phyloP scores from a whole-genome alignment of 2,329 filamentous ascomycete genomes.

The Fusarium scirpi region DNA sequence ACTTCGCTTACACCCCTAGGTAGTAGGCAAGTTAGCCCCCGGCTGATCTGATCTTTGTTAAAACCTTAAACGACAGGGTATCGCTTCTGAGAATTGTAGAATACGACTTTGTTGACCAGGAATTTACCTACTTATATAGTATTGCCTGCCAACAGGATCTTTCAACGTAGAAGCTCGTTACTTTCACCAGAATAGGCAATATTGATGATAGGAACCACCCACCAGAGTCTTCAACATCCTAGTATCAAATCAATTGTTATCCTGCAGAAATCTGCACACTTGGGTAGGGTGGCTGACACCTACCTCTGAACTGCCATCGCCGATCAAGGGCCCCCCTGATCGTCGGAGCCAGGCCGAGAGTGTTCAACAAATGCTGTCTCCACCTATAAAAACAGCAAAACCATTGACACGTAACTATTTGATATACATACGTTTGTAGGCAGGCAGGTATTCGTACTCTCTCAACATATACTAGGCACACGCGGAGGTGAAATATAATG shows the following conservation, averaged over 20 bases:
- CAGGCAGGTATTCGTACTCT: neutral
- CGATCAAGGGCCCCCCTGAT: slow-evolving; percentile 34
- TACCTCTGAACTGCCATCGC: slow-evolving; percentile 20
- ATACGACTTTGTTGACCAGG: slow-evolving; percentile 2
- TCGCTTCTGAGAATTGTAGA: slow-evolving; percentile 7
- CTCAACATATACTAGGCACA: slow-evolving; percentile 1
- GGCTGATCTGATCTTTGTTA: slow-evolving; percentile 41
- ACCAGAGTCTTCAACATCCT: neutral
- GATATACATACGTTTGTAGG: neutral
- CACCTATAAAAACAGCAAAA: slow-evolving; percentile 18
- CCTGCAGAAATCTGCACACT: slow-evolving; percentile 12
- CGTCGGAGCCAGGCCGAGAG: slow-evolving; percentile 34
- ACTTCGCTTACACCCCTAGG: slow-evolving; percentile 26
- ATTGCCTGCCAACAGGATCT: neutral
- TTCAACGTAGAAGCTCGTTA: slow-evolving; percentile 12
- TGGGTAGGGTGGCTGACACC: slow-evolving; percentile 33
- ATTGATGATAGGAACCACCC: neutral
- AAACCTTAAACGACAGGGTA: slow-evolving; percentile 36
- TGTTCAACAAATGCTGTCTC: slow-evolving; percentile 14
- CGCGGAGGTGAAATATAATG: slow-evolving; percentile 12
- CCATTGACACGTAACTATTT: neutral
- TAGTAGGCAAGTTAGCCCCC: neutral
- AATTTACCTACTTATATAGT: neutral
- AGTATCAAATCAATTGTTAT: slow-evolving; percentile 5
- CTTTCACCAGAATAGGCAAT: slow-evolving; percentile 6